These are phyloP conservation scores for Tetrapisispora fleetii DNA, from an alignment of 805 yeast species.

Conservation along the genomic window DNA sequence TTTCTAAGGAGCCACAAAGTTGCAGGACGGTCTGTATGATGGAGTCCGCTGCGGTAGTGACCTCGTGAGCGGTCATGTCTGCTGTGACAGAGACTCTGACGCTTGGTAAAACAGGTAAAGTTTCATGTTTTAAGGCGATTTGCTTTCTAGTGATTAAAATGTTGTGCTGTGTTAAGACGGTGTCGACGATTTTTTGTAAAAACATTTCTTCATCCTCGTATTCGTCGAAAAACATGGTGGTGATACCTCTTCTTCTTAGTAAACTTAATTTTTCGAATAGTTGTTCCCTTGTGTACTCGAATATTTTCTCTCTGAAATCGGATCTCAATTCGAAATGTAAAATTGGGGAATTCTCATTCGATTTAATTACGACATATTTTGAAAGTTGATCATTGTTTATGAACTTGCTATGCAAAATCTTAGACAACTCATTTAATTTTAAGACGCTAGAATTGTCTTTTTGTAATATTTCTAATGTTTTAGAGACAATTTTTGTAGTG, in stretches of 20 bases:
- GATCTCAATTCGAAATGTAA: constrained; percentile 54
- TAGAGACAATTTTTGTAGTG: constrained; percentile 58
- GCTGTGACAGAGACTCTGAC: constrained; percentile 43
- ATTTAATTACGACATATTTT: constrained; percentile 41
- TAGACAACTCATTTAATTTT: constrained; percentile 34
- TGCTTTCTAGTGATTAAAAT: constrained; percentile 59
- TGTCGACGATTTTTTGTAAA: constrained; percentile 58
- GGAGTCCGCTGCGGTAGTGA: constrained; percentile 33
- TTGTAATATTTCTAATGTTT: constrained; percentile 42
- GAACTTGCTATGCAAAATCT: constrained; percentile 34
- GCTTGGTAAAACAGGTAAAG: constrained; percentile 57
- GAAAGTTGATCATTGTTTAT: constrained; percentile 29
- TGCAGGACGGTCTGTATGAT: constrained; percentile 27
- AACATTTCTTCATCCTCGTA: constrained; percentile 44
- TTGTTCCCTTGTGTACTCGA: constrained; percentile 20
- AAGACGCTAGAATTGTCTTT: constrained; percentile 28
- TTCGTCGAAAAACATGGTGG: constrained; percentile 28
- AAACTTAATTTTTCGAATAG: constrained; percentile 18
- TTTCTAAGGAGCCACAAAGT: constrained; percentile 8
- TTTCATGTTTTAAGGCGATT: constrained; percentile 60
- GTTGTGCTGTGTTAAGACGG: constrained; percentile 38
- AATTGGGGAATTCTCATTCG: constrained; percentile 54
- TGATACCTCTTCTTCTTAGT: constrained; percentile 26
- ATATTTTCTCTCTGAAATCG: constrained; percentile 26
- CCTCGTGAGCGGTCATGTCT: constrained; percentile 37